These are phyloP conservation scores for Diddensiella santjacobensis DNA, from an alignment of 805 yeast species.

Conservation along the genomic window DNA sequence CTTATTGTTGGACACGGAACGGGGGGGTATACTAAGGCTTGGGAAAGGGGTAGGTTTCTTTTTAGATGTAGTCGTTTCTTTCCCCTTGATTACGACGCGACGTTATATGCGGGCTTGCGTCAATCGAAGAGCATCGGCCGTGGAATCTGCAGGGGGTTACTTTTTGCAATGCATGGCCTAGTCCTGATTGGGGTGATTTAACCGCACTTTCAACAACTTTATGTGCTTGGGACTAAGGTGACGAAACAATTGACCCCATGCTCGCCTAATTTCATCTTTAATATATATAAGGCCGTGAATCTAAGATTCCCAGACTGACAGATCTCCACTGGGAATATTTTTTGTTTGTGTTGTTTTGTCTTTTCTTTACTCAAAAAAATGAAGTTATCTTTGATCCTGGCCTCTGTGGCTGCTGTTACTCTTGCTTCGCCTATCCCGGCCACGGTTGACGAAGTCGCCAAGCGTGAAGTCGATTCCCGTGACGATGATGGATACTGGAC, in stretches of 20 bases:
- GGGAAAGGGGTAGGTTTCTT: too few species aligned
- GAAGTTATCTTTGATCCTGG: slow-evolving; percentile 1
- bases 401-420: background rate
- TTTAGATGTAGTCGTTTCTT: too few species aligned
- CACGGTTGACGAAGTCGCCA: background rate
- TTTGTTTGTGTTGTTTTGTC: background rate
- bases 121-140: background rate
- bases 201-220: background rate
- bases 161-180: background rate
- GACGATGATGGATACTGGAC: slow-evolving; percentile 7
- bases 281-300: background rate
- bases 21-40: too few species aligned
- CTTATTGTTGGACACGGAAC: too few species aligned
- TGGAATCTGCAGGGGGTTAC: background rate
- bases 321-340: background rate
- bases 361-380: background rate
- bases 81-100: background rate
- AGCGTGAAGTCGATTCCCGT: slow-evolving; percentile 1
- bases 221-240: background rate
- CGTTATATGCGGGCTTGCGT: background rate
- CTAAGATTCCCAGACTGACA: background rate
- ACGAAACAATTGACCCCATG: background rate
- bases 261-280: background rate
- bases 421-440: background rate
- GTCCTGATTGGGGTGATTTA: background rate